Evolutionary conservation across 1,284 basidiomycete species (phyloP), one percentile per base, ranked within the genome.

Genomic region (Irpex sp.): DNA sequence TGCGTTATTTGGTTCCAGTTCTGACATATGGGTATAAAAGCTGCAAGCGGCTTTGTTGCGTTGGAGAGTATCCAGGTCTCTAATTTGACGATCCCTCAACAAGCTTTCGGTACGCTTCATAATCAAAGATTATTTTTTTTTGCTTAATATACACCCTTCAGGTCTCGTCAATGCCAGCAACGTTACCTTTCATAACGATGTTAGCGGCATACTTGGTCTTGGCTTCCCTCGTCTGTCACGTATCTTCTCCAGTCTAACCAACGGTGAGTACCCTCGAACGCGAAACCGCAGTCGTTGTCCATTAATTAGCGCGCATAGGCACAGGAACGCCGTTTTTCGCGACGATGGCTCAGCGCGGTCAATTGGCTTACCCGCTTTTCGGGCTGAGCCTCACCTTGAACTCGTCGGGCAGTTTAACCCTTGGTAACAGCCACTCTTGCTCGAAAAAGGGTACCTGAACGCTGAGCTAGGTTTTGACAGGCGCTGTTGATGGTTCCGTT

Each of bases 221-320:
- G 89, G 91, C 0, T 93, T 93, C 72, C 80, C 89, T 34, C 81
- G 91, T 34, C 77, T 92, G 34, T 92, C 91, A 1, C 77, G 80
- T 8, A 86, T 93, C 49, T 76, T 81, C 6, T 71, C 69, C 17
- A 69, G 74, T 2, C 75, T 78, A 5, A 73, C 76, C 5, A 85
- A 86, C 66, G 85, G 90, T 89, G 55, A 13, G 51, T 4, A 19
- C 44, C 44, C 44, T 15, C n/a, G 13, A 60, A 15, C 9, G 13
- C 49, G 4, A 47, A 40, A 57, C 11, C 51, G 57, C 52, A 64
- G 36, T 59, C 56, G 8, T 34, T 58, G 36, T 55, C 34, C n/a
- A 31, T 36, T 26, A 19, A 55, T n/a, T 63, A 51, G 26, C 11
- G n/a, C n/a, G 31, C 54, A 36, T 57, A 57, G 55, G 55, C 58